Evolutionary conservation across 495 filamentous ascomycete genomes (phyloP), one percentile per base, ranked within the genome.

Genomic region (Tuber melanosporum): DNA sequence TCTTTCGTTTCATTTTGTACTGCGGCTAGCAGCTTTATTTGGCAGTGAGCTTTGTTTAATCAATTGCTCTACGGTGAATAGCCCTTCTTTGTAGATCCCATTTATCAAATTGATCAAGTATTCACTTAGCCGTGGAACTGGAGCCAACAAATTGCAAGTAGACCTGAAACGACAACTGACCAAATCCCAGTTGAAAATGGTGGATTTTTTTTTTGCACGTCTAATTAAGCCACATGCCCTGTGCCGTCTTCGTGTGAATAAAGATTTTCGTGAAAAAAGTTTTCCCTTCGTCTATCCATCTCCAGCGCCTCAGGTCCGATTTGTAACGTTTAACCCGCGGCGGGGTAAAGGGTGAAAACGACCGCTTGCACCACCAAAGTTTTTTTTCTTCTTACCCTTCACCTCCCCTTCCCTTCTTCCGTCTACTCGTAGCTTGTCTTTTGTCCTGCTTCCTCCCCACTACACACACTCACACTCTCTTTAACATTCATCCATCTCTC

Each of bases 371-470:
- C 57, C 57, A 36, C 57, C 57, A 66, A 66, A 36, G 57, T 32
- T 32, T 66, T 66, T 66, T 66, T 66, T 46, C 15, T 46, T 17
- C 10, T 17, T 46, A 46, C 45, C 26, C n/a, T 32, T 0, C 57
- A 36, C 57, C 26, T 32, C 52, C 26, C 2, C 10, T 26, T 66
- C 47, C 71, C 20, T 52, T 39, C 36, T 44, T 62, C n/a, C 1
- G 14, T 66, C 49, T 66, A 39, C 39, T 39, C 39, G 39, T 39
- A 3, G 26, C 2, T 36, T 36, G 10, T 44, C 71, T 66, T 20
- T 42, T 42, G 22, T 22, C 42, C 41, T 52, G 43, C n/a, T 74
- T 26, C 26, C 69, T 75, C 69, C 73, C 73, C 71, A 39, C n/a
- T 71, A 39, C 71, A 9, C 74, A 32, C 32, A 32, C 32, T 52